Percentiles rank a stretch among this genome's conserved stretches.
Evolutionary conservation across 768 basidiomycete genomes (phyloP).

Genomic region (Nevesoporus exiguus): DNA sequence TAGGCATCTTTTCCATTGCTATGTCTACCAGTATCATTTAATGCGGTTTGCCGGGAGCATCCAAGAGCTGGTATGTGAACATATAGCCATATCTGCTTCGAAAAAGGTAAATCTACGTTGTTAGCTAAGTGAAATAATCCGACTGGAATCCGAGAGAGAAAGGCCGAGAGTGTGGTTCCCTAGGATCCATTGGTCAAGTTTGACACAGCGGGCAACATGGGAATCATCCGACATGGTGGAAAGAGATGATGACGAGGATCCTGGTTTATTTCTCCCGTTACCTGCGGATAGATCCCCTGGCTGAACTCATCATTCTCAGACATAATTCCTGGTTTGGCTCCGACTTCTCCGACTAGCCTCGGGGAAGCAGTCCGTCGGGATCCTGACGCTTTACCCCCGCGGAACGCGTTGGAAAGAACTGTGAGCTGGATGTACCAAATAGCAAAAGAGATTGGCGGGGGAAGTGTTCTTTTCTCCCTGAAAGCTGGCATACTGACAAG

Average conservation of each 20-base stretch:
- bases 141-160: constrained; percentile 47
- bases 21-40: constrained; percentile 62
- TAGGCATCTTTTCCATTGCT: constrained; percentile 70
- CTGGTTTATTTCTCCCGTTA: constrained; percentile 34
- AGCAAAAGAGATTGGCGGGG: constrained; percentile 42
- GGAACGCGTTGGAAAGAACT: constrained; percentile 51
- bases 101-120: not conserved
- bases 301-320: constrained; percentile 30
- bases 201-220: constrained; percentile 46
- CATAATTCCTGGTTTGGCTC: constrained; percentile 54
- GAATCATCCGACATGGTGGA: constrained; percentile 43
- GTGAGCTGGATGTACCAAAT: constrained; percentile 45
- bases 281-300: not conserved
- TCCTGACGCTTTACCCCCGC: constrained; percentile 71
- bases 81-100: not conserved
- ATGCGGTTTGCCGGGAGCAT: constrained; percentile 37
- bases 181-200: constrained; percentile 24
- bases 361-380: constrained; percentile 60
- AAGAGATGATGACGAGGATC: constrained; percentile 66
- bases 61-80: constrained; percentile 33
- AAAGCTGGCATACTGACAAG: constrained; percentile 70
- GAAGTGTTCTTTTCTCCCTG: constrained; percentile 64
- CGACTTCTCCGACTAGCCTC: constrained; percentile 43
- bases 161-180: constrained; percentile 58
- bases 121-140: constrained; percentile 56